Evolutionary conservation across 2,329 filamentous ascomycete species (phyloP).

Genomic region (Microsporum canis): DNA sequence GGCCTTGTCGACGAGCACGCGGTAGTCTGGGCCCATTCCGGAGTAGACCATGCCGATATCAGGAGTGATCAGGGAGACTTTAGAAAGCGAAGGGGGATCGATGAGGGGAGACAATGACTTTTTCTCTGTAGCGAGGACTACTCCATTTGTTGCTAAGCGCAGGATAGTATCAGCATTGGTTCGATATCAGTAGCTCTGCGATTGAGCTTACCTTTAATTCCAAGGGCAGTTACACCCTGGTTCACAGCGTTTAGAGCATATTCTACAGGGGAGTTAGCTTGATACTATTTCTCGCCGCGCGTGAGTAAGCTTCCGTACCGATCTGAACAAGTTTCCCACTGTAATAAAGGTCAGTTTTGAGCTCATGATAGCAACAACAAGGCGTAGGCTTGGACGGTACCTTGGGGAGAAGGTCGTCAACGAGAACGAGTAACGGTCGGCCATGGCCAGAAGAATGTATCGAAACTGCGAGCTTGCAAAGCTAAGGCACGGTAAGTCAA

Average conservation of each 20-base stretch:
- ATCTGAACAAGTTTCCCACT: constrained; percentile 99
- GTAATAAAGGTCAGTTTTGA: constrained; percentile 36
- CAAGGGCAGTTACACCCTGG: constrained; percentile 94
- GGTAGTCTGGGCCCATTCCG: constrained; percentile 97
- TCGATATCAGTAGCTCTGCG: background rate
- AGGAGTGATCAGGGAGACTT: constrained; percentile 94
- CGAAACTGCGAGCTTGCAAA: background rate
- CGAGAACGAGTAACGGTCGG: constrained; percentile 98
- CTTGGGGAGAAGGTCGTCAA: constrained; percentile 99
- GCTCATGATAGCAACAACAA: constrained; percentile 4
- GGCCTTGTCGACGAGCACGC: constrained; percentile 92
- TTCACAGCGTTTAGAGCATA: constrained; percentile 99
- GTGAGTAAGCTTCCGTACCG: constrained; percentile 45
- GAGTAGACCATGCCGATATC: constrained; percentile 99
- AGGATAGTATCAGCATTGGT: constrained; percentile 7
- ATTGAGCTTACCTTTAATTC: constrained; percentile 71
- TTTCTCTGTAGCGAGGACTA: constrained; percentile 98
- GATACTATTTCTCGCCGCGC: background rate
- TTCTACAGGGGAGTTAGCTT: constrained; percentile 47
- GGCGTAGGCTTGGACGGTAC: constrained; percentile 44
- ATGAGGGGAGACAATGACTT: constrained; percentile 97
- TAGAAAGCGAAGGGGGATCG: constrained; percentile 86
- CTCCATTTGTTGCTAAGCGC: constrained; percentile 82
- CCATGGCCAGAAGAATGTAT: constrained; percentile 49
- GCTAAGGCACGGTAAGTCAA: background rate